Base-by-base conservation (phyloP, 116 monocot species). In the Iris pallida region DNA sequence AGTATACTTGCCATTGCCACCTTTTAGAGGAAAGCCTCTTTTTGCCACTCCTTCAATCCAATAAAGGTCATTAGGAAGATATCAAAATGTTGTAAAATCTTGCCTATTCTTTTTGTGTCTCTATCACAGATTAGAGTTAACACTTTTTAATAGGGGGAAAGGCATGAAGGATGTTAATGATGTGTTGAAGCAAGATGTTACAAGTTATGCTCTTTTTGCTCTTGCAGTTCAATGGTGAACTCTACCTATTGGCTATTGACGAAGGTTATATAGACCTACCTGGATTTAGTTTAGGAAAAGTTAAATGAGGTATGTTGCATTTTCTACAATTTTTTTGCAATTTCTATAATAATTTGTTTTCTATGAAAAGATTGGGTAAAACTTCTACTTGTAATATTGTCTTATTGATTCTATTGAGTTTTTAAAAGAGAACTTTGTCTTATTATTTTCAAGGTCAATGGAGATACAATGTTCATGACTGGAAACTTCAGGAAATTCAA, bases 241-340 rank as follows among this genome's bases (percentile, higher is more conserved):
- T 95, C 10, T 91, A 86, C 83, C 77, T 95, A 41, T 79, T 95
- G 78, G 95, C 84, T 41, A 95, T 91, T 44, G 95, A 90, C 71
- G 91, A 95, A 65, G 95, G 95, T 20, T 95, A 91, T 75, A 79
- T 95, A 45, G 80, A 81, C 67, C 88, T 90, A 65, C 82, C 79
- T 62, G 30, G n/a, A 95, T 71, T 76, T 95, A 67, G 95, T 95
- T 4, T 95, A 91, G 95, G 88, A 95, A 71, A 95, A 90, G 57
- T 69, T 95, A 59, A 88, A 94, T 82, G 94, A 94, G 94, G 94
- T 94, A 73, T 56, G 56, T 43, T 73, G 5, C 16, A 66, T 69
- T 44, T 47, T 16, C 43, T 51, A 52, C 12, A 6, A 42, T 30
- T 1, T 30, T 30, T 30, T 30, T 1, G 30, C 45, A 18, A 51